Percentiles rank a stretch among this genome's conserved stretches.
Conservation (phyloP, 345 rosid species). For the Salix suchowensis region DNA sequence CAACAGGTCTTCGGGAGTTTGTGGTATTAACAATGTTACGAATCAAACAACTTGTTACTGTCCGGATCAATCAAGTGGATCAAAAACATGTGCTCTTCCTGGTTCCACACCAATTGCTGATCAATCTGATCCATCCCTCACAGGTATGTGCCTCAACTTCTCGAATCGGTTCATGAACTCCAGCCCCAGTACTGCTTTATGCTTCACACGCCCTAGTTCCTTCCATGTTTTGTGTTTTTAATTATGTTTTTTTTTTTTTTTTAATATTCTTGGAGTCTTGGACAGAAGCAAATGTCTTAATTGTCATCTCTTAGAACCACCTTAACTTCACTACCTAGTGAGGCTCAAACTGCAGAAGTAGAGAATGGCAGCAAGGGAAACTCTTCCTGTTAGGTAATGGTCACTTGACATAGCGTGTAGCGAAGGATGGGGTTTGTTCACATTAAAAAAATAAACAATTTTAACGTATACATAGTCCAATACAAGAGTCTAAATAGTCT, state of each 20-base stretch:
- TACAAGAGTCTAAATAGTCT: no score
- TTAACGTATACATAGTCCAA: no score
- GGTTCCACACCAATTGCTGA: neutral
- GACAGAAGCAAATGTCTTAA: no score
- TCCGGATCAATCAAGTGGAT: neutral
- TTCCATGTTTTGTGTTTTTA: no score
- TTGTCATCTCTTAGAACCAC: neutral
- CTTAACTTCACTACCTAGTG: neutral
- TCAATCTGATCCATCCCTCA: neutral
- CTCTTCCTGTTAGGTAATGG: neutral
- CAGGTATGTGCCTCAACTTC: neutral
- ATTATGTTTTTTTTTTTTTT: no score
- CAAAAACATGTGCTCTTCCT: neutral
- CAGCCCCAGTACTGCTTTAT: neutral
- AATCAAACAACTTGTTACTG: slow-evolving; percentile 12
- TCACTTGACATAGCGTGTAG: neutral
- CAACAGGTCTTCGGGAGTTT: slow-evolving; percentile 1
- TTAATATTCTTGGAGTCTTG: neutral
- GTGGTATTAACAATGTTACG: neutral
- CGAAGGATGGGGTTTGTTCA: no score
- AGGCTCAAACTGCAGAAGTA: neutral
- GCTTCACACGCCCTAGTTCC: neutral
- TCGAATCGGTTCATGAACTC: neutral
- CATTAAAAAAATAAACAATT: no score
- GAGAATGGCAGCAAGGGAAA: neutral